A percentile compares a stretch with the other conserved stretches of the same genome.
Conservation (phyloP, 305 asterid genomes). For the Solanum chacoense region DNA sequence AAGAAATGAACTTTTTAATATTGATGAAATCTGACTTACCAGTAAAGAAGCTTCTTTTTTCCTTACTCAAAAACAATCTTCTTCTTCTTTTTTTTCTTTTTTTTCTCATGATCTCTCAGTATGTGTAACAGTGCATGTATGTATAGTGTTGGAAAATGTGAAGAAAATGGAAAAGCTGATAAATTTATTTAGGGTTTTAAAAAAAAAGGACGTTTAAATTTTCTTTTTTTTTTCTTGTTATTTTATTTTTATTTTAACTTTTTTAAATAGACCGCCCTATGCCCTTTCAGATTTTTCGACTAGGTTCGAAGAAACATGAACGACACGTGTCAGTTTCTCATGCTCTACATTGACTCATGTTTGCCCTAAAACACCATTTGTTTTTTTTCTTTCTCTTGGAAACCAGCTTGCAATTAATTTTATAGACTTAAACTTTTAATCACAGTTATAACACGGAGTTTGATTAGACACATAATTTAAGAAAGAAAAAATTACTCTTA, state of each 20-base stretch:
- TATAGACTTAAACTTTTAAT: neutral
- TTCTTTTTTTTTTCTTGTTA: neutral
- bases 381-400: neutral
- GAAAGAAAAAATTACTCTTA: neutral
- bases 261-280: neutral
- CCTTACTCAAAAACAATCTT: neutral
- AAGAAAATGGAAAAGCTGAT: constrained; percentile 8
- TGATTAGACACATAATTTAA: neutral
- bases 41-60: neutral
- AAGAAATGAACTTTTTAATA: constrained; percentile 6
- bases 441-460: neutral
- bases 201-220: neutral
- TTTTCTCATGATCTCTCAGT: neutral
- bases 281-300: constrained; percentile 34
- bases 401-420: neutral
- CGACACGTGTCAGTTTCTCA: constrained; percentile 15
- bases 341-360: neutral
- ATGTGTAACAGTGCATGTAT: constrained; percentile 6
- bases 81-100: neutral
- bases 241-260: neutral
- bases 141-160: constrained; percentile 30
- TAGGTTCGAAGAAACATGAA: constrained; percentile 30
- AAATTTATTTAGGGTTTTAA: constrained; percentile 26
- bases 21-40: neutral
- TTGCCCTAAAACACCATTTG: neutral